phyloP scores from a whole-genome alignment of 257 asterid species.

The Ligustrum vulgare region DNA sequence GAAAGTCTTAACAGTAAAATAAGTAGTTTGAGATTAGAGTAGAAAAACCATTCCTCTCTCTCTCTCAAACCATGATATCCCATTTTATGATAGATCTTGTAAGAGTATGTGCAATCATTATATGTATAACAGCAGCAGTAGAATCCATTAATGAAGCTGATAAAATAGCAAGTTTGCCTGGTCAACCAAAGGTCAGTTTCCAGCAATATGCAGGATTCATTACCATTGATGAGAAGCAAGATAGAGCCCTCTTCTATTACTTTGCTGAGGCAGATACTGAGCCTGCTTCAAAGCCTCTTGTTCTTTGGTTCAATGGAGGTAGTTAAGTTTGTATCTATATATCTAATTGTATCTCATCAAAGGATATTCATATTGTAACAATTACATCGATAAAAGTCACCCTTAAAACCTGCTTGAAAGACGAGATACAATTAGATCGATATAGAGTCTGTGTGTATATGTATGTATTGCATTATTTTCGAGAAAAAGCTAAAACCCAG shows the following conservation, averaged over 20 bases:
- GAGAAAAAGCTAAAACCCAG: constrained; percentile 1
- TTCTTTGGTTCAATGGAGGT: constrained; percentile 81
- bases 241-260: constrained; percentile 58
- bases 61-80: constrained; percentile 20
- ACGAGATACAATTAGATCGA: no score
- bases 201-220: constrained; percentile 53
- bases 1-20: no score
- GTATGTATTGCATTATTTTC: not conserved
- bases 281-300: constrained; percentile 65
- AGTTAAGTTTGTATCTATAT: not conserved
- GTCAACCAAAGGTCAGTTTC: constrained; percentile 49
- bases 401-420: no score
- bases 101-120: constrained; percentile 21
- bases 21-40: not conserved
- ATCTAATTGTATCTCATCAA: no score
- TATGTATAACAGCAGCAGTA: constrained; percentile 12
- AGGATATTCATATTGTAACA: no score
- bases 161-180: constrained; percentile 42
- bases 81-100: constrained; percentile 25
- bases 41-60: not conserved
- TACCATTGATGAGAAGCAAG: constrained; percentile 36
- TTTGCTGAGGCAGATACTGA: constrained; percentile 62
- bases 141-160: constrained; percentile 28
- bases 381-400: no score
- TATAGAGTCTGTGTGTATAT: not conserved